These are phyloP conservation scores for Phyllosticta capitalensis DNA, from an alignment of 2,329 filamentous ascomycete species.

Conservation along the genomic window DNA sequence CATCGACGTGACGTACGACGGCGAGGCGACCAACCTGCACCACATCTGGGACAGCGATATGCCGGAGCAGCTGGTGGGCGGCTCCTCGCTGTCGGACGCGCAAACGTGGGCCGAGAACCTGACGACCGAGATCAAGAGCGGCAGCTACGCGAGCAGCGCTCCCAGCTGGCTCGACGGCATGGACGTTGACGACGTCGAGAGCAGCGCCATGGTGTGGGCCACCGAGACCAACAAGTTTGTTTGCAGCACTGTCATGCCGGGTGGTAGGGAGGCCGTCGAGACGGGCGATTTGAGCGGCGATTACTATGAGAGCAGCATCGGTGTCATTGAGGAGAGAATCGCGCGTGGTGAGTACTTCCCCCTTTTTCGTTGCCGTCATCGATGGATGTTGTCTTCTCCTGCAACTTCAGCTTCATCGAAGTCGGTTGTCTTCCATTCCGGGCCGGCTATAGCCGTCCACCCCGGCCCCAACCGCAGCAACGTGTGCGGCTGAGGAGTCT, in stretches of 20 bases:
- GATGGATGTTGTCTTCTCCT: not conserved
- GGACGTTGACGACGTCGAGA: slow-evolving; percentile 25
- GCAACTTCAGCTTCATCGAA: not conserved
- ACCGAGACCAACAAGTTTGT: slow-evolving; percentile 34
- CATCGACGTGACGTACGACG: slow-evolving; percentile 36
- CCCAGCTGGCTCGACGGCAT: slow-evolving; percentile 29
- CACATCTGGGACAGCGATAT: slow-evolving; percentile 30
- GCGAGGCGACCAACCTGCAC: slow-evolving; percentile 33
- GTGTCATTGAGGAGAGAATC: slow-evolving; percentile 34
- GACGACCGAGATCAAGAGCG: slow-evolving; percentile 29
- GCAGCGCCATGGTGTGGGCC: slow-evolving; percentile 33
- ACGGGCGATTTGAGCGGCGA: slow-evolving; percentile 28
- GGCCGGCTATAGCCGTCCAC: not conserved
- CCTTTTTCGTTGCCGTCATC: not conserved
- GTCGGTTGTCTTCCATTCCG: not conserved
- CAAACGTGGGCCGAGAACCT: slow-evolving; percentile 30
- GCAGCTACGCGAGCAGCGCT: slow-evolving; percentile 20
- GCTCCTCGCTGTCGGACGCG: slow-evolving; percentile 30
- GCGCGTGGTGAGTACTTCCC: slow-evolving; percentile 28
- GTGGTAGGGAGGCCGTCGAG: slow-evolving; percentile 27
- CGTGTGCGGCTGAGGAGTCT: not conserved
- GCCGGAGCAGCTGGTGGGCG: slow-evolving; percentile 33
- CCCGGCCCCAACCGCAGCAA: not conserved
- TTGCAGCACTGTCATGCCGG: slow-evolving; percentile 32
- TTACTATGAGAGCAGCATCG: slow-evolving; percentile 28